These are phyloP conservation scores for Didymella lethalis DNA, from an alignment of 2,329 filamentous ascomycete species.

Conservation along the genomic window DNA sequence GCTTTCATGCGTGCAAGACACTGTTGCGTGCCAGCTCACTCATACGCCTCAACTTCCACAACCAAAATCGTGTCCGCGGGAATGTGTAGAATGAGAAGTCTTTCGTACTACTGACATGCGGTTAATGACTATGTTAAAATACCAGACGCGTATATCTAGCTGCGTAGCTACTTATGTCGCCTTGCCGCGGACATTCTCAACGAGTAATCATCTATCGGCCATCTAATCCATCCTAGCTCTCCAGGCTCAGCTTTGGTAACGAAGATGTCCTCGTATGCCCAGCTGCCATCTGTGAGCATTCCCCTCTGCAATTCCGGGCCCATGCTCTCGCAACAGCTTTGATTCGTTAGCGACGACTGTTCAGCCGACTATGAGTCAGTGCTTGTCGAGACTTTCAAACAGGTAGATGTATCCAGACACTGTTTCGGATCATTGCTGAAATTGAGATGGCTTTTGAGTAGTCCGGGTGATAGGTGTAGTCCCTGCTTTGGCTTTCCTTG, in stretches of 20 bases:
- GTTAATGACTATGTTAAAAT: background rate
- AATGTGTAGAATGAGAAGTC: background rate
- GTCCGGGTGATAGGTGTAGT: background rate
- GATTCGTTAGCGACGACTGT: background rate
- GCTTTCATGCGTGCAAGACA: background rate
- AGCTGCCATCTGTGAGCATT: background rate
- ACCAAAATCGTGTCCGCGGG: background rate
- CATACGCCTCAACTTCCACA: background rate
- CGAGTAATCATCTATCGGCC: too few relatives aligned
- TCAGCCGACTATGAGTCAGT: background rate
- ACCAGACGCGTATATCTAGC: background rate
- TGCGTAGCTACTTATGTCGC: background rate
- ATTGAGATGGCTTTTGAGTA: background rate
- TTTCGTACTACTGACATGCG: background rate
- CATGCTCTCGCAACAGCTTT: background rate
- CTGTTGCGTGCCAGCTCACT: background rate
- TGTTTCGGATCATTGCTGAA: background rate
- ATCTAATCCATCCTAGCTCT: background rate
- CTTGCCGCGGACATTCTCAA: background rate
- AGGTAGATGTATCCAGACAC: background rate
- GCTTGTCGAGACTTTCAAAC: background rate
- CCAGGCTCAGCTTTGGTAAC: background rate
- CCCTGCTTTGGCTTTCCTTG: background rate
- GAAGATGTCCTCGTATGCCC: background rate
- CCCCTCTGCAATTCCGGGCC: background rate